Evolutionary conservation across 768 basidiomycete genomes (phyloP), one percentile per base, ranked within the genome.

Genomic region (Mycena galericulata): DNA sequence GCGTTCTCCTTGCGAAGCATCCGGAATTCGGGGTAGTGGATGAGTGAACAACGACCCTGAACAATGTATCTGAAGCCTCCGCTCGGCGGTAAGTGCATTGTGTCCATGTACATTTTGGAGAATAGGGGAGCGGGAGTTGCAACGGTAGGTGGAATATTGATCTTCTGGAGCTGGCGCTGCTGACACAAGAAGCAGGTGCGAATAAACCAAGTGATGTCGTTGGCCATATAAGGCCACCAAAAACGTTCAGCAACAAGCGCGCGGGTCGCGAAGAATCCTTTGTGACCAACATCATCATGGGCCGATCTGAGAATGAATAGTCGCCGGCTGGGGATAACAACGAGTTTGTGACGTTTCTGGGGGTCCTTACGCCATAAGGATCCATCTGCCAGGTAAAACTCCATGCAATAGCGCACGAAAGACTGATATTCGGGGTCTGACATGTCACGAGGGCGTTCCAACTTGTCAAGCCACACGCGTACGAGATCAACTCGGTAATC

Each of bases 101-200:
- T 58, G 22, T 58, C 56, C 24, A 45, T 45, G 27, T 58, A 45
- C 3, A 58, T 26, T 34, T 58, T 41, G 27, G 38, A 10, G 22
- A 58, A 58, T 5, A 75, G 46, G 0, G 67, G 59, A 2, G 73
- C 55, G 4, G 74, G 62, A 0, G n/a, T 7, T 2, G 69, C 51
- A 0, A 73, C 68, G 1, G 60, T 68, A 0, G 49, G 71, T 18
- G 64, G 74, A 24, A 79, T 65, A 2, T 54, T 32, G 1, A 79
- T 47, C 18, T 74, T 69, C 0, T 64, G 32, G 0, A 61, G 57
- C 0, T 75, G 74, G 0, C 70, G 55, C 2, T 63, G 22, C 49
- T 82, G 80, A 27, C 81, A 82, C 0, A 62, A 50, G n/a, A 40
- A n/a, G 15, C 61, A 62, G 5, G 75, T 72, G 5, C 62, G 58